phyloP scores from a whole-genome alignment of 306 rosid species.

The Lathyrus oleraceus region DNA sequence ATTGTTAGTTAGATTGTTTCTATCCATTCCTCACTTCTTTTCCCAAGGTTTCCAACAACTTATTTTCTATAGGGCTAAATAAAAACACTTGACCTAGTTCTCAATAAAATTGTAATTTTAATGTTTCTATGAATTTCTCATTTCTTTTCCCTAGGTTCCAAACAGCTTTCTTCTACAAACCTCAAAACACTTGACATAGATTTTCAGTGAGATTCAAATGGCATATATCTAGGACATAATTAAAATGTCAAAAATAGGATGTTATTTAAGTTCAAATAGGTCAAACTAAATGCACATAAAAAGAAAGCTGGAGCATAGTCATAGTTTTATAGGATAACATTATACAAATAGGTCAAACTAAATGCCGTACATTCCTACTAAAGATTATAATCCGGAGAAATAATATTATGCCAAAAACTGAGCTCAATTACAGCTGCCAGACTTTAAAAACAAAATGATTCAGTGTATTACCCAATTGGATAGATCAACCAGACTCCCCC shows the following conservation, averaged over 20 bases:
- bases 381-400: conserved; percentile 26
- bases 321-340: conserved; percentile 27
- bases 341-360: conserved; percentile 5
- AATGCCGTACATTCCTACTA: conserved; percentile 27
- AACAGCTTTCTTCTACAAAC: conserved; percentile 29
- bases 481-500: conserved; percentile 64
- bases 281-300: conserved; percentile 25
- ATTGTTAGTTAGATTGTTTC: background rate
- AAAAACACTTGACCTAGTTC: background rate
- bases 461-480: conserved; percentile 49
- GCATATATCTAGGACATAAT: background rate
- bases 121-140: conserved; percentile 2
- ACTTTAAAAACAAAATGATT: conserved; percentile 29
- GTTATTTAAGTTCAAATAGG: conserved; percentile 21
- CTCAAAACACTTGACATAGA: conserved; percentile 15
- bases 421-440: conserved; percentile 31
- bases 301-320: conserved; percentile 26
- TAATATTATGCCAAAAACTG: conserved; percentile 12
- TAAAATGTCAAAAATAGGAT: conserved; percentile 19
- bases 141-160: background rate
- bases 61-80: conserved; percentile 27
- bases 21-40: background rate
- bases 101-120: background rate
- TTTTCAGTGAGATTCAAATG: conserved; percentile 16
- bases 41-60: conserved; percentile 5